Evolutionary conservation across 1,139 yeast genomes (phyloP), one percentile per base, ranked within the genome.

Genomic region (Geotrichum fermentans): DNA sequence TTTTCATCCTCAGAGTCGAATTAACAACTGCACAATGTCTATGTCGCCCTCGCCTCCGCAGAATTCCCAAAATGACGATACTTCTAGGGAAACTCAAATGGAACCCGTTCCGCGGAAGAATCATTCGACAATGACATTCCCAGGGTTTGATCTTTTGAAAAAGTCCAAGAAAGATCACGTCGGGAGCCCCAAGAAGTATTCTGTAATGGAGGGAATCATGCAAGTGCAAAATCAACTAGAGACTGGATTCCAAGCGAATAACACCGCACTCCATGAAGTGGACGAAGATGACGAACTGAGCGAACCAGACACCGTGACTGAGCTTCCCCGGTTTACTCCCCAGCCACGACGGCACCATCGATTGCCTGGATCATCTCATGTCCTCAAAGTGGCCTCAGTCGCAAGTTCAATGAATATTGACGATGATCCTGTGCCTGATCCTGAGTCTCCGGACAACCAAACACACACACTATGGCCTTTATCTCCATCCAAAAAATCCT

Each of bases 171-270:
- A 39, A 21, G 17, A n/a, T 16, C 5, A 26, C 4, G 13, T n/a
- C n/a, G 28, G 14, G 18, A 26, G 24, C 10, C 21, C 34, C 10
- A 18, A 29, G 22, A 35, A 30, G 22, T 29, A 34, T 28, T 22
- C 33, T 6, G 22, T 45, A 21, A 32, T 30, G 17, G 37, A 45
- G 16, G 49, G 49, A 4, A 14, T 45, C 26, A 40, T 45, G 39
- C 41, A 45, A 26, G 49, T 40, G 6, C 49, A 45, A 35, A 33
- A 30, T 11, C 35, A 45, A 20, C 38, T 45, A 8, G 40, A 40
- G 18, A 8, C 38, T 6, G 35, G 44, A 1, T 28, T 45, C 26
- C 34, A 33, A 13, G 34, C 26, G 8, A 33, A 28, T 8, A 39
- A 20, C 10, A 34, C 22, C n/a, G 22, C 14, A 2, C 34, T 28